phyloP scores from a whole-genome alignment of 202 grass and related monocot genomes.

The Carex sylvatica region DNA sequence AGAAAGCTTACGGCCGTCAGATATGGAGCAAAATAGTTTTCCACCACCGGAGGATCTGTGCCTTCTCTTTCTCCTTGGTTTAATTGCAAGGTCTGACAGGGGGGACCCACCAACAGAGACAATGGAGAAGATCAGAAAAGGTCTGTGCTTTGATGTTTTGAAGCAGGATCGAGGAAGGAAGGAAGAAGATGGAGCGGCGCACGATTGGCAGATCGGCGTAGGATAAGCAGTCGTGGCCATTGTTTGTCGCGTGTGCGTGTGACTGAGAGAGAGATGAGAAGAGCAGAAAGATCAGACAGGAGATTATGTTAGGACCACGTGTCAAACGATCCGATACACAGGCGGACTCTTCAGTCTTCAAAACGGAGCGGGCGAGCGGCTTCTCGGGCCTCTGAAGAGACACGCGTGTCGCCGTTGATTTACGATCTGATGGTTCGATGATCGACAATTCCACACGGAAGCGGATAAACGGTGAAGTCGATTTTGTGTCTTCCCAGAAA shows the following conservation, averaged over 20 bases:
- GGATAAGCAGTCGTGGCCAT: conserved; percentile 16
- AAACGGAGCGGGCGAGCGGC: not conserved
- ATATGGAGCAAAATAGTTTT: not conserved
- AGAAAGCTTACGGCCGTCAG: conserved; percentile 15
- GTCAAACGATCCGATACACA: not conserved
- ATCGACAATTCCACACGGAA: too few species aligned
- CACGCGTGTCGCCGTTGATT: not conserved
- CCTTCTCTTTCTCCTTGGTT: conserved; percentile 9
- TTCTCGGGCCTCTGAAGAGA: not conserved
- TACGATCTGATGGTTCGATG: not conserved
- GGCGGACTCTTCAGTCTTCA: not conserved
- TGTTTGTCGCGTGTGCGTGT: not conserved
- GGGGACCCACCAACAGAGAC: not conserved
- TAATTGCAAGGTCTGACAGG: not conserved
- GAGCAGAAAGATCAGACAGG: not conserved
- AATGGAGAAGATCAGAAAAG: not conserved
- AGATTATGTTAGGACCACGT: not conserved
- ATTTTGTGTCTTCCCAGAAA: too few species aligned
- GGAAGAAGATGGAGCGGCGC: not conserved
- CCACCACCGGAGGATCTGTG: not conserved
- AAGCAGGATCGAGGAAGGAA: not conserved
- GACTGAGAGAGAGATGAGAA: not conserved
- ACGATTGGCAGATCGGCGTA: conserved; percentile 1
- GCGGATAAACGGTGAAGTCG: too few species aligned
- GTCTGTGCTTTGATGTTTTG: not conserved